Evolutionary conservation across 345 rosid species (phyloP), one percentile per base, ranked within the genome.

Genomic region (Crucihimalaya himalaica): DNA sequence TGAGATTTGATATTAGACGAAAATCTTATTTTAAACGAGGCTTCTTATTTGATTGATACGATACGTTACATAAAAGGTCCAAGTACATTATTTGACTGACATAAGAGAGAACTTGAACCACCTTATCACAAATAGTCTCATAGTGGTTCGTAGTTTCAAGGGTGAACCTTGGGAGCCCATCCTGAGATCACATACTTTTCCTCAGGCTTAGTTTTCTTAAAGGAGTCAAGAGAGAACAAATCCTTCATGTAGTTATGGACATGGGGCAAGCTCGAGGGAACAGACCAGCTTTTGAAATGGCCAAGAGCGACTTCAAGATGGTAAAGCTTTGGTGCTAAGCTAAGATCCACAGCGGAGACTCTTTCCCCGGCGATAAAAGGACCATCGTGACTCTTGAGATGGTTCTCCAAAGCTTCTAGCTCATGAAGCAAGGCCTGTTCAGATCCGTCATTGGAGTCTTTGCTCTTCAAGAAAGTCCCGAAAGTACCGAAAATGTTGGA

Each of bases 241-340:
- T 47, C 12, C 84, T 83, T 84, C 55, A 76, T 83, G 87, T 92
- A 96, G 70, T 63, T 68, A 73, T 66, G 87, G 80, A 89, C 84
- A 81, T 82, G 70, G 28, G 86, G 67, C 82, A 90, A 84, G 74
- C 67, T 82, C 68, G 73, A 88, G 1, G 97, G 99, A 55, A 92
- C 54, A 70, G 85, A 75, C 98, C 97, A 88, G 65, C 86, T 86
- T 83, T 96, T 96, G 63, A 86, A 96, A 73, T 96, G 93, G 59
- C 86, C 96, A 54, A 90, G 94, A 70, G 90, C 88, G 11, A 86
- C 76, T 83, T 90, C 68, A 2, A 96, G 92, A 80, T 95, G 99
- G 84, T 86, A 90, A 70, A 95, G 84, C 83, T 92, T 95, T 3
- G 99, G 97, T 67, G 85, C 96, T 85, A 95, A 84, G 84, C 86